Conservation (phyloP, 345 rosid species). For the Boechera retrofracta region DNA sequence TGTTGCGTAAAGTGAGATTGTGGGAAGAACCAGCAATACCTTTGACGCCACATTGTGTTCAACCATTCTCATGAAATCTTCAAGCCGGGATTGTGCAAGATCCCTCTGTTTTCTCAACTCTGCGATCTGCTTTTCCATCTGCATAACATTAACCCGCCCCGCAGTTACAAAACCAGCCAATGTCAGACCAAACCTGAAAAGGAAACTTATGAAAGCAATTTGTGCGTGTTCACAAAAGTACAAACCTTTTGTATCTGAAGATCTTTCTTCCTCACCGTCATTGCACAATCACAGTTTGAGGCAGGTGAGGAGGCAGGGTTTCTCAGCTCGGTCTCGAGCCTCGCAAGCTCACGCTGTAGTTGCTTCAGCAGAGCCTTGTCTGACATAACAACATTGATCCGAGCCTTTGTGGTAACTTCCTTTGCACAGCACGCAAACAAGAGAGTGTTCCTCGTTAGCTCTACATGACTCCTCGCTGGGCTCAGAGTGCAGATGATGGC, state of each 20-base stretch:
- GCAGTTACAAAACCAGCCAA: constrained; percentile 21
- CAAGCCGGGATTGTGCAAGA: constrained; percentile 81
- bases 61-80: constrained; percentile 73
- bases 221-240: neutral
- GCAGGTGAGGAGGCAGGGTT: constrained; percentile 63
- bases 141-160: constrained; percentile 28
- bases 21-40: constrained; percentile 39
- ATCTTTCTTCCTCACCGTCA: constrained; percentile 78
- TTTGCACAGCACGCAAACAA: constrained; percentile 97
- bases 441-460: constrained; percentile 94
- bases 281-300: constrained; percentile 66
- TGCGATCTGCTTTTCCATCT: constrained; percentile 86
- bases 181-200: constrained; percentile 10
- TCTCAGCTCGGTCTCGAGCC: constrained; percentile 87
- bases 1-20: neutral
- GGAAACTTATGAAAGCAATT: neutral
- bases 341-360: constrained; percentile 84
- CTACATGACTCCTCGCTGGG: constrained; percentile 97
- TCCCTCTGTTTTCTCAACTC: constrained; percentile 81
- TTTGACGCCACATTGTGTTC: constrained; percentile 59
- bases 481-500: constrained; percentile 95
- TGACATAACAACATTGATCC: constrained; percentile 96
- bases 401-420: constrained; percentile 93
- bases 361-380: constrained; percentile 96
- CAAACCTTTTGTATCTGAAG: constrained; percentile 87